Base-by-base conservation (phyloP, 495 filamentous ascomycete species). In the Bombardia bombarda region DNA sequence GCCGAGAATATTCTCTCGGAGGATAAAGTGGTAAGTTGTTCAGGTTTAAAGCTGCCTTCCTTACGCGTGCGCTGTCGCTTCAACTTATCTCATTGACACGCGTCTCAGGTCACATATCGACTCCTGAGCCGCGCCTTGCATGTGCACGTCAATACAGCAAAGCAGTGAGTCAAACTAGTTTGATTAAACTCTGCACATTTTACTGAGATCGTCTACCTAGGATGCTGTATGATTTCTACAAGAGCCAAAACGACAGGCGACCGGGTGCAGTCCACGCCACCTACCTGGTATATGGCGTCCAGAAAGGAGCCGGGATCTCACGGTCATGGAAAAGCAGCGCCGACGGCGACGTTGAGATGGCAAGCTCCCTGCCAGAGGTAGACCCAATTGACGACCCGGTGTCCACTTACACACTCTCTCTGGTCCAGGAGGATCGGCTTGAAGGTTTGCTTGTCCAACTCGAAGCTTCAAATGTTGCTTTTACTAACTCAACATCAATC, bases 161-260 rank as follows among this genome's bases (percentile, higher is more conserved):
- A 64, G 16, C 61, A 64, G 59, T 61, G 51, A 22, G 57, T 23
- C 17, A 19, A 7, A 2, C 20, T 13, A 1, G 14, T 12, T 14
- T 4, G 4, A 23, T 7, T 30, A 4, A 20, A 9, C 10, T 0
- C 3, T 34, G 23, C 20, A 25, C 4, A n/a, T 32, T 10, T 12
- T 1, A 18, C 9, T 7, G 19, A 8, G 13, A n/a, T 38, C 36
- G 28, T 38, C 40, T 35, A 32, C 5, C 10, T 37, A 92, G 90
- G 52, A 90, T 96, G 74, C 79, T 98, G 1, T 94, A 81, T 61
- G 90, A 95, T 12, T 97, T 95, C 52, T 75, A 96, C 60, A 68
- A 66, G 35, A 74, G 65, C 33, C 83, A 95, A 67, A 95, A 90
- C 62, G 71, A 68, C 24, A 87, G 83, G 57, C 84, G 79, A 33